These are phyloP conservation scores for Fusarium praegraminearum DNA, from an alignment of 2,329 filamentous ascomycete genomes.

Conservation along the genomic window DNA sequence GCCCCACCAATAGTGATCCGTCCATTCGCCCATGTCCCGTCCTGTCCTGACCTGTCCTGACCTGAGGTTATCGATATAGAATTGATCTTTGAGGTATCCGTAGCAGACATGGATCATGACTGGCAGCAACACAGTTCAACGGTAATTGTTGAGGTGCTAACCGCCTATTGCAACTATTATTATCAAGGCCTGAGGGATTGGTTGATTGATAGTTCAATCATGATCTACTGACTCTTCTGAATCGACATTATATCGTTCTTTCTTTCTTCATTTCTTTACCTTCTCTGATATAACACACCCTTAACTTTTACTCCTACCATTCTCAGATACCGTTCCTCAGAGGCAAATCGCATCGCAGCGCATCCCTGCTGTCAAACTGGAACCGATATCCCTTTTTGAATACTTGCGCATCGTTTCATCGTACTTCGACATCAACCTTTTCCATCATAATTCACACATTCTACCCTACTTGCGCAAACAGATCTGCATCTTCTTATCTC, in stretches of 20 bases:
- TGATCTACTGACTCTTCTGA: constrained; percentile 2
- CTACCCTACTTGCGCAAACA: constrained; percentile 8
- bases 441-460: constrained; percentile 30
- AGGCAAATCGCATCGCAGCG: not conserved
- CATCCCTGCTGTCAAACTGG: constrained; percentile 15
- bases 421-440: constrained; percentile 5
- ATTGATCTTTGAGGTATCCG: constrained; percentile 11
- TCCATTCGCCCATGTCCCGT: constrained; percentile 3
- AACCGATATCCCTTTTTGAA: constrained; percentile 26
- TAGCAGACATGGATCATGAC: constrained; percentile 14
- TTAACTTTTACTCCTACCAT: constrained; percentile 20
- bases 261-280: not conserved
- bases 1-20: constrained; percentile 28
- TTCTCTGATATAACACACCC: constrained; percentile 12
- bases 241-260: not conserved
- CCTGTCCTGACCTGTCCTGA: not conserved
- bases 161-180: not conserved
- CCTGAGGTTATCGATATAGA: constrained; percentile 19
- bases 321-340: constrained; percentile 14
- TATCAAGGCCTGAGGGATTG: not conserved
- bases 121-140: constrained; percentile 1
- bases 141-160: constrained; percentile 28
- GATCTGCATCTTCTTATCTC: constrained; percentile 5
- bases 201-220: not conserved
- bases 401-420: constrained; percentile 1